These are phyloP conservation scores for Cyclotella baltica DNA, from an alignment of 108 stramenopile species.

Conservation along the genomic window DNA sequence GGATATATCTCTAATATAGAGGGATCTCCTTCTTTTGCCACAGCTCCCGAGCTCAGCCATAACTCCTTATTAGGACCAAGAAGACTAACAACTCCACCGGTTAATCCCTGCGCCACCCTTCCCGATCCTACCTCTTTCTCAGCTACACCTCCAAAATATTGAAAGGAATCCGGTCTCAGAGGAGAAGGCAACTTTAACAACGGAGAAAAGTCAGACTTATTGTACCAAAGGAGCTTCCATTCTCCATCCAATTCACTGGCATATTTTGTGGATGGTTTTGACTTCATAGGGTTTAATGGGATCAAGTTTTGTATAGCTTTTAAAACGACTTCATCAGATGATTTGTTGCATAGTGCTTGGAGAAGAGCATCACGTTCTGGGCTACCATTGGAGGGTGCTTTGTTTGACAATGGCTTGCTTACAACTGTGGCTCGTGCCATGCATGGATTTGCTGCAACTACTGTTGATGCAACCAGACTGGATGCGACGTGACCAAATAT, in stretches of 20 bases:
- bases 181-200: conserved; percentile 69
- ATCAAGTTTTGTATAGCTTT: conserved; percentile 40
- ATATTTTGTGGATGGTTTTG: conserved; percentile 14
- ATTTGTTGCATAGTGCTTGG: conserved; percentile 35
- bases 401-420: neutral
- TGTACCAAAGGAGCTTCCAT: conserved; percentile 75
- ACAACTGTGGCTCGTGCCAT: conserved; percentile 29
- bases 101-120: conserved; percentile 73
- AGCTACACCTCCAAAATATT: conserved; percentile 66
- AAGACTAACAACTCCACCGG: conserved; percentile 41
- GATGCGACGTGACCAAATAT: neutral
- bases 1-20: conserved; percentile 70
- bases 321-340: conserved; percentile 38
- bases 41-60: conserved; percentile 41
- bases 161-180: conserved; percentile 67
- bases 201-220: conserved; percentile 76
- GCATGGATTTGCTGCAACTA: conserved; percentile 1
- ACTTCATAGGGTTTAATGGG: conserved; percentile 26
- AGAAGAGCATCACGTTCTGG: conserved; percentile 46
- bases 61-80: conserved; percentile 23
- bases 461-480: conserved; percentile 7
- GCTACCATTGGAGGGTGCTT: neutral
- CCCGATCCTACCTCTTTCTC: conserved; percentile 64
- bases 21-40: conserved; percentile 48
- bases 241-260: conserved; percentile 58